Evolutionary conservation across 345 rosid species (phyloP).

Genomic region (Eucalyptus camaldulensis): DNA sequence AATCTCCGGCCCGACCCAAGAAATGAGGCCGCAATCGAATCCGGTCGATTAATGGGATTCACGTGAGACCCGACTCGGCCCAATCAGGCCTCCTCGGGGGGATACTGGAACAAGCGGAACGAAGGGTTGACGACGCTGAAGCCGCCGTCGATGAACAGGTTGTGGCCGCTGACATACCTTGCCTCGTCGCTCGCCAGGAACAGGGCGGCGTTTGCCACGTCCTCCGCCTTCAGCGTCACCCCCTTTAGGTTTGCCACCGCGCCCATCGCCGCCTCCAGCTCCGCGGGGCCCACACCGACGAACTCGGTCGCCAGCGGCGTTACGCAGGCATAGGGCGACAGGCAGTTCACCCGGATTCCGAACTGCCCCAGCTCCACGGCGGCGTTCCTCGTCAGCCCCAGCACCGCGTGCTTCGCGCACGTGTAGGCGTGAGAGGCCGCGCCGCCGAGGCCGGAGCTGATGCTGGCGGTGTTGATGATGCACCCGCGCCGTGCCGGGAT

Average conservation of each 20-base stretch:
- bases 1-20: not conserved
- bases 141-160: conserved; percentile 36
- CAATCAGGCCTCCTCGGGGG: not conserved
- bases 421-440: conserved; percentile 22
- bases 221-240: conserved; percentile 24
- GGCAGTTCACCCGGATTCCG: conserved; percentile 37
- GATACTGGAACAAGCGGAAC: conserved; percentile 10
- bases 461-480: conserved; percentile 21
- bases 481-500: conserved; percentile 15
- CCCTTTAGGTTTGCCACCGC: conserved; percentile 17
- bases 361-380: conserved; percentile 38
- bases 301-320: conserved; percentile 28
- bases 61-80: not conserved
- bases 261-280: conserved; percentile 9
- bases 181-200: conserved; percentile 42
- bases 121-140: conserved; percentile 25
- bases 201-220: conserved; percentile 36
- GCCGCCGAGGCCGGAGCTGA: conserved; percentile 3
- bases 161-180: conserved; percentile 36
- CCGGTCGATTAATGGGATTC: not conserved
- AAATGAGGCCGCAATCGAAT: not conserved
- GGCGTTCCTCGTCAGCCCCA: conserved; percentile 34
- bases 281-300: conserved; percentile 2
- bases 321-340: conserved; percentile 24
- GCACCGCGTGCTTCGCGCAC: conserved; percentile 33